Percentiles rank a stretch among this genome's conserved stretches.
phyloP scores from a whole-genome alignment of 1,284 basidiomycete genomes.

The Cutaneotrichosporon mucoides region DNA sequence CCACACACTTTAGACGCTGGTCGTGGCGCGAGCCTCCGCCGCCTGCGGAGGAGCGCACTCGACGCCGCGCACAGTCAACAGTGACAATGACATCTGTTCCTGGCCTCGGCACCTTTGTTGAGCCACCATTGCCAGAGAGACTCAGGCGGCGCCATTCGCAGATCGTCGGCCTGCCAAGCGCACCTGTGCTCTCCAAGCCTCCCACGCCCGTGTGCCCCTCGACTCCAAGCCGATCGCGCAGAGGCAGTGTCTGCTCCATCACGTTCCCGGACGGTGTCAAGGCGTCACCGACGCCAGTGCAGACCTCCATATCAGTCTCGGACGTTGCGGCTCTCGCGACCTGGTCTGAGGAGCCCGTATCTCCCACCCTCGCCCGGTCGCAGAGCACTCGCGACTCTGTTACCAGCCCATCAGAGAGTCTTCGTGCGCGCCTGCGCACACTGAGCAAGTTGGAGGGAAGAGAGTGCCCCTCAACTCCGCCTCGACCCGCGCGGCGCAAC shows the following conservation, averaged over 20 bases:
- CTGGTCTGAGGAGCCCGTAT: slow-evolving; percentile 12
- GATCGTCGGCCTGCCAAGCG: neutral
- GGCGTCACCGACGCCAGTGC: slow-evolving; percentile 1
- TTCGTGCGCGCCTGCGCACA: slow-evolving; percentile 14
- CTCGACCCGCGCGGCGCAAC: neutral
- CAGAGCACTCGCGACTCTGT: slow-evolving; percentile 3
- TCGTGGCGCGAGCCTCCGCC: slow-evolving; percentile 3
- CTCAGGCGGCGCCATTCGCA: slow-evolving; percentile 1
- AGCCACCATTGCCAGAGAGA: slow-evolving; percentile 3
- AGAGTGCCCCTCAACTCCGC: neutral
- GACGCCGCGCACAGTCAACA: slow-evolving; percentile 8
- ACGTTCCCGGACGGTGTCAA: neutral
- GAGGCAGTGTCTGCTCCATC: neutral
- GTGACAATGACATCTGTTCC: slow-evolving; percentile 3
- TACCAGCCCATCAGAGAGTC: slow-evolving; percentile 3
- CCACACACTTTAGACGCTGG: neutral
- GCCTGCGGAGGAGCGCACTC: neutral
- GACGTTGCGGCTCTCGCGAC: slow-evolving; percentile 16
- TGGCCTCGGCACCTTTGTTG: slow-evolving; percentile 3
- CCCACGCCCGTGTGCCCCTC: neutral
- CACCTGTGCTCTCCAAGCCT: neutral
- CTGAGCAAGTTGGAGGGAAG: slow-evolving; percentile 9
- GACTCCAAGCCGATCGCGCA: neutral
- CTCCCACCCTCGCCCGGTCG: neutral
- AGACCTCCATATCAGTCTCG: slow-evolving; percentile 8